These are phyloP conservation scores for Karstenula rhodostoma DNA, from an alignment of 2,329 filamentous ascomycete species.

Conservation along the genomic window DNA sequence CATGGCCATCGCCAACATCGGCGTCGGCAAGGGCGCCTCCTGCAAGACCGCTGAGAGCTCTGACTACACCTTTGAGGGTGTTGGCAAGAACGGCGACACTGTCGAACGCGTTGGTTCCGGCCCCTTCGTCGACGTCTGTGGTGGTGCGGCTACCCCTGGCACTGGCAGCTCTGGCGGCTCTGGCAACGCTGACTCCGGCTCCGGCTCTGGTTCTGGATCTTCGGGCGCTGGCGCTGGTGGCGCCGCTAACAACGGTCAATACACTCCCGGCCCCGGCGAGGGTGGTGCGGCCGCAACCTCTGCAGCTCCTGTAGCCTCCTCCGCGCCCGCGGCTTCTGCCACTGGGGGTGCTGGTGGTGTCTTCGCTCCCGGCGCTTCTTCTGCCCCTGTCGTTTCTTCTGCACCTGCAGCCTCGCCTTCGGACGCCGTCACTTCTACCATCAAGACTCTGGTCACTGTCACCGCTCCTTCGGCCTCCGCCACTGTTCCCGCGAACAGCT, in stretches of 20 bases:
- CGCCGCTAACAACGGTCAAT: slow-evolving; percentile 19
- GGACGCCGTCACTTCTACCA: slow-evolving; percentile 24
- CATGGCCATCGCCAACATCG: slow-evolving; percentile 77
- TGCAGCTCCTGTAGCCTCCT: slow-evolving; percentile 12
- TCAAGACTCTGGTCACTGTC: slow-evolving; percentile 35
- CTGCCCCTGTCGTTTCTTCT: slow-evolving; percentile 9
- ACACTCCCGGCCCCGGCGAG: slow-evolving; percentile 18
- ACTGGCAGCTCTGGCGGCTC: slow-evolving; percentile 3
- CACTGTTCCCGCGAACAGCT: slow-evolving; percentile 16
- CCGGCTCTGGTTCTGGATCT: slow-evolving; percentile 10
- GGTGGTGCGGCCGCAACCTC: slow-evolving; percentile 7
- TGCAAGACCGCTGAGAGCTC: slow-evolving; percentile 63
- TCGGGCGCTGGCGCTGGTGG: slow-evolving; percentile 3
- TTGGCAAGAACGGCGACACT: slow-evolving; percentile 60
- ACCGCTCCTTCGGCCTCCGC: slow-evolving; percentile 28
- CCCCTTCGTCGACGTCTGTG: slow-evolving; percentile 36
- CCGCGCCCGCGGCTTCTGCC: slow-evolving; percentile 11
- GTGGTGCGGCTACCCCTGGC: slow-evolving; percentile 20
- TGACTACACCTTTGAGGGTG: slow-evolving; percentile 66
- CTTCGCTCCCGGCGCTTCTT: slow-evolving; percentile 10
- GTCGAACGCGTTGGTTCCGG: slow-evolving; percentile 44
- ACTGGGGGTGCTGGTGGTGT: neutral
- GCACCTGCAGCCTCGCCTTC: slow-evolving; percentile 15
- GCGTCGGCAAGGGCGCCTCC: slow-evolving; percentile 30
- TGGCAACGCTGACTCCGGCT: slow-evolving; percentile 5